These are phyloP conservation scores for Pseudopyrenochaeta lycopersici DNA, from an alignment of 2,329 filamentous ascomycete species.

Conservation along the genomic window DNA sequence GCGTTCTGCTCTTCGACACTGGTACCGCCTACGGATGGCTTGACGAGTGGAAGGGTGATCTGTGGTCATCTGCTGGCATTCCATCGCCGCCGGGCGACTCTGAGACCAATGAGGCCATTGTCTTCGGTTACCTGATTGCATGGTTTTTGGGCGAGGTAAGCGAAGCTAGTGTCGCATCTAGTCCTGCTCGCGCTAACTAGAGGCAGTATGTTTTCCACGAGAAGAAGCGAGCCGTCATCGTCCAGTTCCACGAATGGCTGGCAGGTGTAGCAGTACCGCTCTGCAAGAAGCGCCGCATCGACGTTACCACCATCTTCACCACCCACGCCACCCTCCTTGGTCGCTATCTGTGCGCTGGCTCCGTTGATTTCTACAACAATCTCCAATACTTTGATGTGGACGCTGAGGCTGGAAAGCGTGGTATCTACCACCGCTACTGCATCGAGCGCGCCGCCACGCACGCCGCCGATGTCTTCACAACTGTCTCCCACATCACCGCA, in stretches of 20 bases:
- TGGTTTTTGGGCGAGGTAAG: conserved; percentile 97
- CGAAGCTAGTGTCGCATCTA: conserved; percentile 3
- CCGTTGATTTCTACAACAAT: conserved; percentile 99
- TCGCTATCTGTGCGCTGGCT: conserved; percentile 94
- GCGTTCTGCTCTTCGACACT: conserved; percentile 94
- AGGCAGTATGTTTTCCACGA: conserved; percentile 89
- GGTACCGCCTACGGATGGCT: conserved; percentile 90
- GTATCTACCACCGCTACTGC: conserved; percentile 98
- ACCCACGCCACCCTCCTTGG: conserved; percentile 96
- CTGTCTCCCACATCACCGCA: conserved; percentile 97
- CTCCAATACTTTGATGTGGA: conserved; percentile 97
- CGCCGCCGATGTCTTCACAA: conserved; percentile 95
- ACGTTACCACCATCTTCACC: conserved; percentile 97
- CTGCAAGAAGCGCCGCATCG: conserved; percentile 92
- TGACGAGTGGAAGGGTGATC: conserved; percentile 95
- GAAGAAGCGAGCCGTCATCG: conserved; percentile 89
- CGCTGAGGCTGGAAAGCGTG: conserved; percentile 94
- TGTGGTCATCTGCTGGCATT: conserved; percentile 93
- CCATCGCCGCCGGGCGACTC: conserved; percentile 91
- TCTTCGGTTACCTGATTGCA: conserved; percentile 95
- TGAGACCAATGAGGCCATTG: conserved; percentile 96
- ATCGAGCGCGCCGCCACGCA: conserved; percentile 95
- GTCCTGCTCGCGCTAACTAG: conserved; percentile 20
- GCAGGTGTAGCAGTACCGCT: conserved; percentile 92
- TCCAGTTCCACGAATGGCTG: conserved; percentile 99